Conservation (phyloP, 495 filamentous ascomycete genomes). For the Podospora pseudocomata region DNA sequence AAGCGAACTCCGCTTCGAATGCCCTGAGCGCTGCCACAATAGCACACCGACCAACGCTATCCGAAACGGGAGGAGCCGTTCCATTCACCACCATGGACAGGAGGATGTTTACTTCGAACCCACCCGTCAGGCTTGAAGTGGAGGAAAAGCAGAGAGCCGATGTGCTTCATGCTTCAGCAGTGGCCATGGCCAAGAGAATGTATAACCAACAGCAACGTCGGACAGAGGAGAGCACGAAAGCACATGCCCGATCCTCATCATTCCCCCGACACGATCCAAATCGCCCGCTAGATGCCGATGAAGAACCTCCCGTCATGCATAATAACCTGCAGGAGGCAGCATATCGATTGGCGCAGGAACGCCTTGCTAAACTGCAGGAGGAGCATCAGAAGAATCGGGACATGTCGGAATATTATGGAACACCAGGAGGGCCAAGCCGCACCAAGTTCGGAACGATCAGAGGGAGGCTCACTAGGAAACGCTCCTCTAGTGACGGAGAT, state of each 20-base stretch:
- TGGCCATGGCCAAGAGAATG: constrained; percentile 86
- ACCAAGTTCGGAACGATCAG: constrained; percentile 54
- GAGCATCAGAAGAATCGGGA: constrained; percentile 55
- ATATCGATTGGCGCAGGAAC: constrained; percentile 77
- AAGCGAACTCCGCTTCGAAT: constrained; percentile 56
- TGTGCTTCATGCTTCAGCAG: constrained; percentile 71
- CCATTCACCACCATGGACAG: constrained; percentile 50
- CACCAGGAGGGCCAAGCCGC: constrained; percentile 32
- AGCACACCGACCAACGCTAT: constrained; percentile 45
- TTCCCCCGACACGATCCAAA: constrained; percentile 26
- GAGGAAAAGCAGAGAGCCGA: constrained; percentile 70
- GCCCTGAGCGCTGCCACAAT: constrained; percentile 64
- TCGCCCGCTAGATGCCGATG: constrained; percentile 17
- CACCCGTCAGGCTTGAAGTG: constrained; percentile 65
- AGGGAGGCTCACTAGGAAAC: constrained; percentile 55
- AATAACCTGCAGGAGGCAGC: constrained; percentile 76
- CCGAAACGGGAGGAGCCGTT: constrained; percentile 39
- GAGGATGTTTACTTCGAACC: constrained; percentile 71
- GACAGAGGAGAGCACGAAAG: constrained; percentile 47
- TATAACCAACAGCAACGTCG: constrained; percentile 62
- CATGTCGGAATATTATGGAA: constrained; percentile 70
- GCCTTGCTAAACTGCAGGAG: constrained; percentile 72
- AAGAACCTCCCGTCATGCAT: constrained; percentile 39
- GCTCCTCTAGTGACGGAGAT: constrained; percentile 68
- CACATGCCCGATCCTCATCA: constrained; percentile 28